phyloP scores from a whole-genome alignment of 2,329 filamentous ascomycete species.

The Fusarium pininemorale region DNA sequence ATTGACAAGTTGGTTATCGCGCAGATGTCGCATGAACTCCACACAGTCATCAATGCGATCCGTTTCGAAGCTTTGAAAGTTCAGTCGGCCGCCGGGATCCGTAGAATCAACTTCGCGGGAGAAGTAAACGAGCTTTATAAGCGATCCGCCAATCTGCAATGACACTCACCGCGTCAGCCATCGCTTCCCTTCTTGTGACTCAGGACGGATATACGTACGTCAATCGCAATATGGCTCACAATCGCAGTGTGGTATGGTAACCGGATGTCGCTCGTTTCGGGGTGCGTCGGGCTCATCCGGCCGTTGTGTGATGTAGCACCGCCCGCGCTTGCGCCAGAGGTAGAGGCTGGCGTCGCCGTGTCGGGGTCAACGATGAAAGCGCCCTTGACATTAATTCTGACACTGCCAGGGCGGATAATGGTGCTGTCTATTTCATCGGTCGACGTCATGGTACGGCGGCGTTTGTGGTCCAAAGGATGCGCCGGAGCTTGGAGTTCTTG shows the following conservation, averaged over 20 bases:
- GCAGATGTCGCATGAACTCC: conserved; percentile 86
- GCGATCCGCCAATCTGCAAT: conserved; percentile 86
- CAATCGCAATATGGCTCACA: conserved; percentile 95
- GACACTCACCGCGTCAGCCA: conserved; percentile 16
- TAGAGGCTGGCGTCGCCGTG: conserved; percentile 59
- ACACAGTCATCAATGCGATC: conserved; percentile 94
- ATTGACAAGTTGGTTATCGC: conserved; percentile 84
- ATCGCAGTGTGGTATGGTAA: conserved; percentile 94
- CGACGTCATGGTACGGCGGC: conserved; percentile 53
- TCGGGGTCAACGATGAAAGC: conserved; percentile 95
- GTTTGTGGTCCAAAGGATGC: conserved; percentile 28
- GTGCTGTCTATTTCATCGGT: conserved; percentile 68
- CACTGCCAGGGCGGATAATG: conserved; percentile 72
- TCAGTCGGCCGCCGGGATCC: conserved; percentile 86
- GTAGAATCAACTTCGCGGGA: conserved; percentile 83
- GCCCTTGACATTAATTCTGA: conserved; percentile 95
- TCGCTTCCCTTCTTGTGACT: conserved; percentile 7
- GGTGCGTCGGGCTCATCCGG: conserved; percentile 58
- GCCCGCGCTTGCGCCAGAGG: conserved; percentile 41
- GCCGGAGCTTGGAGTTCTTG: conserved; percentile 17
- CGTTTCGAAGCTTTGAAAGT: conserved; percentile 97
- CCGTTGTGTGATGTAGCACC: conserved; percentile 48
- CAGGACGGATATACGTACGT: conserved; percentile 68
- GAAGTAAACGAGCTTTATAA: conserved; percentile 98
- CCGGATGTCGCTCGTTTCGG: conserved; percentile 92